phyloP scores from a whole-genome alignment of 176 grass and related monocot genomes.

The Zea luxurians region DNA sequence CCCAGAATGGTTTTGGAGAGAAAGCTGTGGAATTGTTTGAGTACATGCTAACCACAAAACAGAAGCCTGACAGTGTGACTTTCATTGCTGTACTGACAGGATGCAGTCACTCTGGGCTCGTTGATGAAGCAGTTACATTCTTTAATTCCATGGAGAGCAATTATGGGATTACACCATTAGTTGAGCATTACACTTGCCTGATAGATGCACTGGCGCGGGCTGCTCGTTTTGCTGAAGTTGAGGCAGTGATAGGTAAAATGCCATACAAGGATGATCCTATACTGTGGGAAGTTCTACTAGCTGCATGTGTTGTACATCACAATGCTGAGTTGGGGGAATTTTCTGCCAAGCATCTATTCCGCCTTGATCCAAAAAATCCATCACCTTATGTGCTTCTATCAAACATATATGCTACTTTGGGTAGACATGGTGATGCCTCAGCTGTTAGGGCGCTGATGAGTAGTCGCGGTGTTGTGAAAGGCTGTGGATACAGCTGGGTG shows the following conservation, averaged over 20 bases:
- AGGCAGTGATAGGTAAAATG: slow-evolving; percentile 57
- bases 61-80: slow-evolving; percentile 76
- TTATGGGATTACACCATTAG: slow-evolving; percentile 55
- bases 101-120: slow-evolving; percentile 70
- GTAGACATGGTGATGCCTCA: slow-evolving; percentile 64
- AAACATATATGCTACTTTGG: slow-evolving; percentile 86
- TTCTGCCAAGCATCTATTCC: slow-evolving; percentile 62
- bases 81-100: slow-evolving; percentile 76
- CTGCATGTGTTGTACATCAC: slow-evolving; percentile 73
- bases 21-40: slow-evolving; percentile 76
- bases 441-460: slow-evolving; percentile 70
- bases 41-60: slow-evolving; percentile 61
- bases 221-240: slow-evolving; percentile 65
- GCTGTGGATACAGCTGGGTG: slow-evolving; percentile 75
- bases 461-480: slow-evolving; percentile 67
- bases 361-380: slow-evolving; percentile 69
- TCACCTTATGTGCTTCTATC: slow-evolving; percentile 86
- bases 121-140: slow-evolving; percentile 55
- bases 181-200: slow-evolving; percentile 88
- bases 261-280: slow-evolving; percentile 69
- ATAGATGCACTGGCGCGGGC: slow-evolving; percentile 79
- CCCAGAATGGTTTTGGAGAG: slow-evolving; percentile 69
- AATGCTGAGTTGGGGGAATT: slow-evolving; percentile 70
- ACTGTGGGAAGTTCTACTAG: slow-evolving; percentile 82
- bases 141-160: slow-evolving; percentile 69